These are phyloP conservation scores for Botrytis fragariae DNA, from an alignment of 2,329 filamentous ascomycete genomes.

Conservation along the genomic window DNA sequence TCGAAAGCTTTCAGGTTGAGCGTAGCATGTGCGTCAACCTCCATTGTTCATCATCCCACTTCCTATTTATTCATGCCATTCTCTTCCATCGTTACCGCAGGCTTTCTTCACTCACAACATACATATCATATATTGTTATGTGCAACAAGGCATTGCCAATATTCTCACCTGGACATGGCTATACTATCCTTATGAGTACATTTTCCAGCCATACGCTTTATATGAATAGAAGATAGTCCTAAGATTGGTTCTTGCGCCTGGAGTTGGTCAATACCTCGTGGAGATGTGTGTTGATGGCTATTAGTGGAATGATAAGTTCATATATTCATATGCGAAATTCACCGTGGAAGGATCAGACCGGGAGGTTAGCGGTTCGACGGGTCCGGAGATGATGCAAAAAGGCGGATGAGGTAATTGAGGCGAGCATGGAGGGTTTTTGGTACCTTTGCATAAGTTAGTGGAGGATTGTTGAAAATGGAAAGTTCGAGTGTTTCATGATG, in stretches of 20 bases:
- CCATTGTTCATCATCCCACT: neutral
- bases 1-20: neutral
- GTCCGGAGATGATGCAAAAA: neutral
- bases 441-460: neutral
- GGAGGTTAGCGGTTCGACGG: neutral
- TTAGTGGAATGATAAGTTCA: neutral
- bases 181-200: neutral
- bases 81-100: neutral
- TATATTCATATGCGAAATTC: neutral
- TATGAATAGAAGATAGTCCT: neutral
- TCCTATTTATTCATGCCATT: neutral
- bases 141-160: neutral
- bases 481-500: neutral
- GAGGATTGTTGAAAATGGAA: neutral
- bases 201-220: neutral
- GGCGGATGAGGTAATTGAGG: neutral
- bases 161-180: neutral
- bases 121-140: neutral
- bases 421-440: neutral
- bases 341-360: neutral
- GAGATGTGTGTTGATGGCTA: too few species aligned
- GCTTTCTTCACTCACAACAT: neutral
- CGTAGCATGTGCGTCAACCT: neutral
- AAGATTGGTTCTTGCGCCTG: neutral
- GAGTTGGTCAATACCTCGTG: neutral